Evolutionary conservation across 2,329 filamentous ascomycete genomes (phyloP), one percentile per base, ranked within the genome.

Genomic region (Colletotrichum sp.): DNA sequence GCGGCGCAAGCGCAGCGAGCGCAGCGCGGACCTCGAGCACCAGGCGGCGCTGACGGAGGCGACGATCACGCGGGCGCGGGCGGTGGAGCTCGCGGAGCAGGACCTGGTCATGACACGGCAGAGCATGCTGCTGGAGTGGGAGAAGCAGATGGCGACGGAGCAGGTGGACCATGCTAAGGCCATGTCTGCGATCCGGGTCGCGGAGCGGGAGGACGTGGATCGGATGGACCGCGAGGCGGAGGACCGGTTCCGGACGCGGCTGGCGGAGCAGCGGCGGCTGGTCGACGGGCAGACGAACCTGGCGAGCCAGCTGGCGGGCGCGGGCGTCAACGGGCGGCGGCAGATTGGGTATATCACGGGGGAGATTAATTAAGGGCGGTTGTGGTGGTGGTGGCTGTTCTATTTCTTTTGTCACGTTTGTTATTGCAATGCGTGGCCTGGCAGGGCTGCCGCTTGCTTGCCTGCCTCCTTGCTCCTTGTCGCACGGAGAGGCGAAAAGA

Each of bases 281-380:
- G 88, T 90, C 10, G 86, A 89, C 62, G 85, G 85, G 63, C 86
- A 88, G 83, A 83, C 80, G 64, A 76, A 78, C 49, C 81, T 88
- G 9, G 86, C 86, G 21, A 81, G 81, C 44, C 84, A 82, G 71
- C 78, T 87, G 57, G 80, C 82, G 6, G 78, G 72, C 39, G 78
- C 78, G 21, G 82, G 82, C 32, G 82, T 83, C 8, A 82, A 82
- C n/a, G 82, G 81, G 57, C 82, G 88, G 79, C 85, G 87, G 77
- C 89, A 90, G 84, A 89, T 91, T 83, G 90, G 90, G n/a, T 92
- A 87, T 77, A 85, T 92, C 36, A 88, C 88, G 62, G 86, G 86
- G 64, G 90, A 91, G 83, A 74, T 91, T 80, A 86, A 87, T 76
- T 89, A 80, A 80, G 55, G 7, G 24, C 36, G 5, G 12, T 3